phyloP scores from a whole-genome alignment of 2,329 filamentous ascomycete species.

The Metarhizium anisopliae region DNA sequence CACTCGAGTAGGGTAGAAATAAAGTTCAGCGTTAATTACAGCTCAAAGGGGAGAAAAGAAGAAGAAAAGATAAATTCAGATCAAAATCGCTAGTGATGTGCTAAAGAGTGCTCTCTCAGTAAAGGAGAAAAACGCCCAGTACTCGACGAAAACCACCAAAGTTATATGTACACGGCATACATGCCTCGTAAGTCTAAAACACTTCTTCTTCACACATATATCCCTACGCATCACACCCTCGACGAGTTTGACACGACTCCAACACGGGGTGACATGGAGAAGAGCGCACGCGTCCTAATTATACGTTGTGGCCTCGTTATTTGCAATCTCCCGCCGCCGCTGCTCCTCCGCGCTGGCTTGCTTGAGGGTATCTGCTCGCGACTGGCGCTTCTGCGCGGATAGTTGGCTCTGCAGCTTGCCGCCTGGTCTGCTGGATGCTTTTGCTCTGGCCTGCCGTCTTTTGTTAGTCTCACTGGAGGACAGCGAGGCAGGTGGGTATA shows the following conservation, averaged over 20 bases:
- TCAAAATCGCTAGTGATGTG: too few species aligned
- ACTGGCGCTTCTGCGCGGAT: conserved; percentile 67
- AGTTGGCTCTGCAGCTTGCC: conserved; percentile 65
- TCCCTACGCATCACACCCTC: neutral
- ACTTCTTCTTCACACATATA: neutral
- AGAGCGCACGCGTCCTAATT: conserved; percentile 11
- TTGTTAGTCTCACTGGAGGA: neutral
- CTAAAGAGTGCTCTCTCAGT: neutral
- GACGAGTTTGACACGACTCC: too few species aligned
- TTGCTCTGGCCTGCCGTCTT: conserved; percentile 52
- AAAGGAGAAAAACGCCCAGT: neutral
- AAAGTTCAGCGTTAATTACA: neutral
- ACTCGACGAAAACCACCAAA: neutral
- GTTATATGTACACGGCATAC: neutral
- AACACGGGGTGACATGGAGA: neutral
- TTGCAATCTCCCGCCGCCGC: conserved; percentile 58
- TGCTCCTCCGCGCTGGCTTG: conserved; percentile 59
- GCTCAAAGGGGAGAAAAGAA: neutral
- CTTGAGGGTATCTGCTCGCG: conserved; percentile 56
- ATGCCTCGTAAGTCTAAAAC: too few species aligned
- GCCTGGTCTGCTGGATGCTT: conserved; percentile 40
- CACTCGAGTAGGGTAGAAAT: neutral
- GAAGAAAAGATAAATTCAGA: neutral
- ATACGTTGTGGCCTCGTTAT: conserved; percentile 31
- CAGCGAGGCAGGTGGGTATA: too few species aligned